Base-by-base conservation (phyloP, 352 stramenopile species). In the Phytophthora niederhauseri region DNA sequence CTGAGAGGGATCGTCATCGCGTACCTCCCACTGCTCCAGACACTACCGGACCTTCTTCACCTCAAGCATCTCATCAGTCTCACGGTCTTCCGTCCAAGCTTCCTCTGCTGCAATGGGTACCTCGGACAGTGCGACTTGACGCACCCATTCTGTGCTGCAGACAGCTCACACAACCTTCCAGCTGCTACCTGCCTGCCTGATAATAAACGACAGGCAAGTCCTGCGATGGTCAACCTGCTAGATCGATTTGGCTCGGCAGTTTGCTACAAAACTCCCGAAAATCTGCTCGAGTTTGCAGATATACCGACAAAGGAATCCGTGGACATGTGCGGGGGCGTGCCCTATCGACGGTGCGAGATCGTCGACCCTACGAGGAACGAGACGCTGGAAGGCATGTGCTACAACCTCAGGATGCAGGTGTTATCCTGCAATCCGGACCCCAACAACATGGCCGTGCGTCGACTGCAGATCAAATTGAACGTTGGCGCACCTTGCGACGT, bases 71-170 rank as follows among this genome's bases (percentile, higher is more conserved):
- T 81, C 4, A 28, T 61, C 5, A 59, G 67, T 1, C 59, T 85
- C 4, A 41, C 53, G 0, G 22, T 82, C 6, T 70, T 65, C 28
- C 54, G 41, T 0, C 61, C 11, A 7, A 77, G 36, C n/a, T 63
- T 56, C 6, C 12, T 77, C 11, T 82, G 77, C 45, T 85, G 75
- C 65, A 77, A 82, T 30, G 77, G 77, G 0, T 72, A 68, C 48
- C 20, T 81, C 11, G 58, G 76, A 7, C 8, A 26, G 0, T 84
- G 76, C 19, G 60, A 82, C n/a, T 43, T 80, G 9, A 60, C 20
- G 2, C 28, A 60, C 11, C 17, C 24, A 3, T 61, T 71, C 24
- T 81, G 73, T 30, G 30, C 50, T 30, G 56, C 50, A 14, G 59
- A 73, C 8, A 22, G 22, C 9, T 28, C 17, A 0, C 48, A 63